phyloP scores from a whole-genome alignment of 2,329 filamentous ascomycete genomes.

The Phialocephala subalpina region DNA sequence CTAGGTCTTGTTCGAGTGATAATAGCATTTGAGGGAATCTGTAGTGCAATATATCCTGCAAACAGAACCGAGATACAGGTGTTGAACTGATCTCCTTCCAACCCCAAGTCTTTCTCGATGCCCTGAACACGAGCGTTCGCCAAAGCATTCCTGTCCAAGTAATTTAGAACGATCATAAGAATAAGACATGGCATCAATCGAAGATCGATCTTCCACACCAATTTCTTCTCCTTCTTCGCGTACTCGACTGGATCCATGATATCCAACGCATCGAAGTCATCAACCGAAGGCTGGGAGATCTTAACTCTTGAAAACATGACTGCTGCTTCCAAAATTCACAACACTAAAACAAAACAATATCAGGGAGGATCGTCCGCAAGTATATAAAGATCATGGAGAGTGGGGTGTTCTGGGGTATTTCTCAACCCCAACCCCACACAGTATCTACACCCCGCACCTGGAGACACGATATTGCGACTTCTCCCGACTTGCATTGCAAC shows the following conservation, averaged over 20 bases:
- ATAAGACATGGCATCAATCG: constrained; percentile 33
- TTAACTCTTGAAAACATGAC: not conserved
- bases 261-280: constrained; percentile 16
- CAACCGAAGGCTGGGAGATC: constrained; percentile 10
- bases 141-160: constrained; percentile 44
- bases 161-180: constrained; percentile 36
- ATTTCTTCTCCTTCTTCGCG: constrained; percentile 24
- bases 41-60: constrained; percentile 44
- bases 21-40: constrained; percentile 51
- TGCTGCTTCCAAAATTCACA: not conserved
- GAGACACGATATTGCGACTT: not conserved
- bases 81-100: constrained; percentile 50
- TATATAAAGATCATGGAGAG: not conserved
- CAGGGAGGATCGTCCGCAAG: not conserved
- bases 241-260: constrained; percentile 21
- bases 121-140: constrained; percentile 34
- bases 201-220: constrained; percentile 31
- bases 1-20: constrained; percentile 42
- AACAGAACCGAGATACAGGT: constrained; percentile 32
- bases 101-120: constrained; percentile 41
- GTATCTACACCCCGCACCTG: constrained; percentile 3
- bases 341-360: not conserved
- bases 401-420: constrained; percentile 1
- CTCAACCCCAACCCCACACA: constrained; percentile 7
- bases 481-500: not conserved